Conservation (phyloP, 2,329 filamentous ascomycete species). For the Pyrenophora tritici-repentis region DNA sequence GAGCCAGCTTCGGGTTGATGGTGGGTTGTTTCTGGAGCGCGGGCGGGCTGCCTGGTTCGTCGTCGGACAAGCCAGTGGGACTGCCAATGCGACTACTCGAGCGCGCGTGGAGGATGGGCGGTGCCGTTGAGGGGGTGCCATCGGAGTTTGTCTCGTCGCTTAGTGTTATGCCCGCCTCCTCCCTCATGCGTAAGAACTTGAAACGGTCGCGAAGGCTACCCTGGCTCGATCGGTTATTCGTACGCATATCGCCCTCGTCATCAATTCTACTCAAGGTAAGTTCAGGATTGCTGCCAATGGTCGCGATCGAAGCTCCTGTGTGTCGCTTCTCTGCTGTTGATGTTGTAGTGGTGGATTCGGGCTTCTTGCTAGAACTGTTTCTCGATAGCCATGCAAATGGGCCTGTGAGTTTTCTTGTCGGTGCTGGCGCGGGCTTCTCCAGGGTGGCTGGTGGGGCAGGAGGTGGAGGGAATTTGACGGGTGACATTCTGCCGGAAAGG, state of each 20-base stretch:
- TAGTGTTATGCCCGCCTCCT: slow-evolving; percentile 50
- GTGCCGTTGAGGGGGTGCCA: slow-evolving; percentile 46
- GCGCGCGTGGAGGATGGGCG: slow-evolving; percentile 40
- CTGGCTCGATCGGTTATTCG: slow-evolving; percentile 44
- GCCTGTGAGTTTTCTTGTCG: slow-evolving; percentile 75
- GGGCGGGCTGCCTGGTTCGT: slow-evolving; percentile 40
- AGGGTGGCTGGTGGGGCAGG: slow-evolving; percentile 35
- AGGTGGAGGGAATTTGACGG: slow-evolving; percentile 58
- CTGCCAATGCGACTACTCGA: slow-evolving; percentile 52
- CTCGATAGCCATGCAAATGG: slow-evolving; percentile 45
- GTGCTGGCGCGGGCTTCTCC: slow-evolving; percentile 36
- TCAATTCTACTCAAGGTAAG: slow-evolving; percentile 78
- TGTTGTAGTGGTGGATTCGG: slow-evolving; percentile 62
- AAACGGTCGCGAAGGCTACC: slow-evolving; percentile 54
- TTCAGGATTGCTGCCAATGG: slow-evolving; percentile 79
- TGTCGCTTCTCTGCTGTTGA: slow-evolving; percentile 65
- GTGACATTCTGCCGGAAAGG: slow-evolving; percentile 72
- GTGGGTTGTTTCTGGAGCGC: slow-evolving; percentile 60
- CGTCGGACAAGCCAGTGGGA: slow-evolving; percentile 56
- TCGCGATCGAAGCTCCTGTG: slow-evolving; percentile 79
- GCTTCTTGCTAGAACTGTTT: slow-evolving; percentile 60
- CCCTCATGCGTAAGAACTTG: slow-evolving; percentile 51
- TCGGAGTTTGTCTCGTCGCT: slow-evolving; percentile 54
- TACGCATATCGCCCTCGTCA: slow-evolving; percentile 53
- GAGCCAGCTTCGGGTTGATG: slow-evolving; percentile 73